Base-by-base conservation (phyloP, 2,329 filamentous ascomycete genomes). In the Trichoderma brevicompactum region DNA sequence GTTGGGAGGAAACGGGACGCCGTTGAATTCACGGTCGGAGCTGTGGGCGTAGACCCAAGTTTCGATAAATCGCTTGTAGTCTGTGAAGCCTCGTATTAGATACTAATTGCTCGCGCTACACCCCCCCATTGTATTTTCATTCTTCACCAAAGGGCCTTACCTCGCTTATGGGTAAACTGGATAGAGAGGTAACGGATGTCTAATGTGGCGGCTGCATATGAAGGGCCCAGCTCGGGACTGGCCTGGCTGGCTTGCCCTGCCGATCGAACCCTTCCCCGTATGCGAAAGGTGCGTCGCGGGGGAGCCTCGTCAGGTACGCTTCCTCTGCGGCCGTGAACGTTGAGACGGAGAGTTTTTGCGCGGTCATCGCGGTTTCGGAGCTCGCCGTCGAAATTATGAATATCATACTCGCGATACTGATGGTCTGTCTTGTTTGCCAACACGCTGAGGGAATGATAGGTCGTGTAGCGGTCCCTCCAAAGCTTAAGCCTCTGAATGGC, bases 401-500 rank as follows among this genome's bases (percentile, higher is more conserved):
- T 75, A 40, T 79, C 74, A 66, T 82, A 84, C 69, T 84, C 82
- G 54, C 79, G 80, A 68, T 82, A 82, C 15, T 77, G 76, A 6
- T 80, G 75, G 54, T 82, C 79, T 7, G 74, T 75, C 60, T 80
- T 80, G 68, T 83, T 83, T 38, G 82, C 82, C 63, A 80, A 79
- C 17, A 84, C 73, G 8, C 80, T 81, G 38, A 84, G 66, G 32
- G 79, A 82, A 70, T 85, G 81, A 49, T 78, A 79, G 3, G 78
- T 79, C 12, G 79, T 80, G 63, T 82, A 79, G 53, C 78, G 76
- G 68, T 84, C 82, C 61, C 78, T 77, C 82, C 82, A 85, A 32
- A 84, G 73, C 73, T 84, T 84, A 67, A 84, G 76, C 59, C 82
- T 75, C 72, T 84, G 82, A 48, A 84, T 82, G 1, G 82, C 80